These are phyloP conservation scores for Axilococcus clingmanii DNA, from an alignment of 139 green algal species.

Conservation along the genomic window DNA sequence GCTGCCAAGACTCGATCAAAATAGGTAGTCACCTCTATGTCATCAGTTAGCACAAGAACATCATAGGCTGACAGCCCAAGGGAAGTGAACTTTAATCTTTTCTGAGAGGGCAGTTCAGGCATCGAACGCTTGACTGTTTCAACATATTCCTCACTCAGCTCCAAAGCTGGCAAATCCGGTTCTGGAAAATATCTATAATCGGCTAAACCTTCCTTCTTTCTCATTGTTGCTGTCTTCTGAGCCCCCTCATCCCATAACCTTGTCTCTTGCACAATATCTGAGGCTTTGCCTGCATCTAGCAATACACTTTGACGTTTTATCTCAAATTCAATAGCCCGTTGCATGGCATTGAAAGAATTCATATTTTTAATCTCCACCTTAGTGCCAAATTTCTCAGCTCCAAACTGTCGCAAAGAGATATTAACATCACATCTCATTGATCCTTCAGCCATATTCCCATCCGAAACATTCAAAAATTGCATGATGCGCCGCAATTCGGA, in stretches of 20 bases:
- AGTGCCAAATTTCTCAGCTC: constrained; percentile 63
- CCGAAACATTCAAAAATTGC: constrained; percentile 69
- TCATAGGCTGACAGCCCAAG: constrained; percentile 71
- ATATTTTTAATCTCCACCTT: constrained; percentile 99
- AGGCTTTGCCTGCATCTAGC: constrained; percentile 38
- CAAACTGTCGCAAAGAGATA: constrained; percentile 59
- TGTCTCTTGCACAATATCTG: constrained; percentile 88
- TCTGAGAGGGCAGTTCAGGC: constrained; percentile 68
- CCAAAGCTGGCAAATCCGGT: constrained; percentile 80
- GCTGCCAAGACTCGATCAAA: constrained; percentile 63
- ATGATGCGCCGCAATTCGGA: constrained; percentile 84
- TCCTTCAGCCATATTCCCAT: constrained; percentile 85
- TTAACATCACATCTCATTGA: constrained; percentile 92
- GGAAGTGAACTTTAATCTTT: constrained; percentile 50
- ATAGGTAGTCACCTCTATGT: constrained; percentile 52
- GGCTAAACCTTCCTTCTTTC: constrained; percentile 89
- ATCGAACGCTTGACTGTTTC: constrained; percentile 33
- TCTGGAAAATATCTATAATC: constrained; percentile 99
- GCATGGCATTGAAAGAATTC: constrained; percentile 94
- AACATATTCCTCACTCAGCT: constrained; percentile 41
- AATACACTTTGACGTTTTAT: constrained; percentile 65
- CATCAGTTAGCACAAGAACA: constrained; percentile 73
- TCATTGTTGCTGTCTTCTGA: constrained; percentile 67
- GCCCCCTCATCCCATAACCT: constrained; percentile 86
- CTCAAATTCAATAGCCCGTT: constrained; percentile 92